Conservation (phyloP, 2,329 filamentous ascomycete genomes). For the Magnaporthiopsis poae region DNA sequence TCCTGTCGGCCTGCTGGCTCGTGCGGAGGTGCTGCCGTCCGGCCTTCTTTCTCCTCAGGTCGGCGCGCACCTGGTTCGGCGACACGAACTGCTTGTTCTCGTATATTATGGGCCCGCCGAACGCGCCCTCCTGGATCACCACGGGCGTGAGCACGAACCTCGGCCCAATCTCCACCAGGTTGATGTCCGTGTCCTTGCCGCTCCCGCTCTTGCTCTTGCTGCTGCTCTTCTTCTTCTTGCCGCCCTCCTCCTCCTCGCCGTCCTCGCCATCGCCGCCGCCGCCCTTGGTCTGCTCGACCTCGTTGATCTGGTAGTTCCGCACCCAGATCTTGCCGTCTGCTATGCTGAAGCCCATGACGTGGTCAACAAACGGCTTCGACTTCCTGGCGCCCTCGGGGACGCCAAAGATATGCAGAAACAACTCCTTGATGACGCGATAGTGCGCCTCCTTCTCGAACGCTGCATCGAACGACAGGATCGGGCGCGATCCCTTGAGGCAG, state of each 20-base stretch:
- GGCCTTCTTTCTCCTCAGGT: conserved; percentile 67
- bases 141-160: conserved; percentile 89
- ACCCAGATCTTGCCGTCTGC: conserved; percentile 95
- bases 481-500: conserved; percentile 85
- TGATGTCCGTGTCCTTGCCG: conserved; percentile 59
- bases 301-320: conserved; percentile 84
- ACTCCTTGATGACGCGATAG: conserved; percentile 74
- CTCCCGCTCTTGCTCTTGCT: conserved; percentile 31
- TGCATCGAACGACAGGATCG: conserved; percentile 82
- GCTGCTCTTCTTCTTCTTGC: conserved; percentile 16
- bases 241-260: conserved; percentile 30
- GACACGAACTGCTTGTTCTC: conserved; percentile 97
- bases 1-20: conserved; percentile 62
- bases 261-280: conserved; percentile 29
- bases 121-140: conserved; percentile 86
- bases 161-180: conserved; percentile 84
- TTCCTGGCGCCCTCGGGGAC: conserved; percentile 82
- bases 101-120: conserved; percentile 93
- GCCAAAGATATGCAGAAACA: conserved; percentile 82
- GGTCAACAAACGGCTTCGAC: conserved; percentile 91
- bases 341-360: conserved; percentile 83
- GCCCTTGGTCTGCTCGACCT: conserved; percentile 56
- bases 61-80: conserved; percentile 84
- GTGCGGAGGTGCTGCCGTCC: conserved; percentile 66
- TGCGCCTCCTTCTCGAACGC: conserved; percentile 75